These are phyloP conservation scores for Fusarium sp. DNA, from an alignment of 2,329 filamentous ascomycete species.

Conservation along the genomic window DNA sequence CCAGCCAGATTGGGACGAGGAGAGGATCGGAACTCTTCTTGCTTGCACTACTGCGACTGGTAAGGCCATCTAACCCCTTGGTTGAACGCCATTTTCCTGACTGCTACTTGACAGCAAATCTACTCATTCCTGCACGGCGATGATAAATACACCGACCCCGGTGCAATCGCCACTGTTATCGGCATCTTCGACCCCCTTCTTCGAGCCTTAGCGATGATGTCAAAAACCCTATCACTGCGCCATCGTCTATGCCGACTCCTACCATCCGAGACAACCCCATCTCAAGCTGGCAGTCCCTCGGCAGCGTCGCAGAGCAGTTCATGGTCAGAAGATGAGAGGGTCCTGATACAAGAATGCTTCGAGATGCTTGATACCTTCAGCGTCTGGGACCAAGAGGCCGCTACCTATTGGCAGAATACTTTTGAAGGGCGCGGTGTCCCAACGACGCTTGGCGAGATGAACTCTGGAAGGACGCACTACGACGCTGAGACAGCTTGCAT, in stretches of 20 bases:
- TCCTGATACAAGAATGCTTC: slow-evolving; percentile 43
- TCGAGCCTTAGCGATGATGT: slow-evolving; percentile 51
- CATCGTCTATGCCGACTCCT: slow-evolving; percentile 30
- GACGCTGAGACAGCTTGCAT: slow-evolving; percentile 53
- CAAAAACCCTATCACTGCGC: slow-evolving; percentile 39
- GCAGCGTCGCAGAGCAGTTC: background rate
- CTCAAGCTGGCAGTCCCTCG: background rate
- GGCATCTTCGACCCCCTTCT: slow-evolving; percentile 51
- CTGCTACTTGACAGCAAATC: slow-evolving; percentile 44
- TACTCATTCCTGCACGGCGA: slow-evolving; percentile 52
- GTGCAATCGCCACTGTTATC: slow-evolving; percentile 47
- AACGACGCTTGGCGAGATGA: slow-evolving; percentile 47
- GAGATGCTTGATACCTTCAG: slow-evolving; percentile 50
- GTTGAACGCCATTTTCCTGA: background rate
- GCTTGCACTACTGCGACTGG: slow-evolving; percentile 49
- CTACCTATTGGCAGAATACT: slow-evolving; percentile 50
- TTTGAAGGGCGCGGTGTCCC: slow-evolving; percentile 49
- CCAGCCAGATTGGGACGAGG: slow-evolving; percentile 50
- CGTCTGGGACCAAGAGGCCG: slow-evolving; percentile 50
- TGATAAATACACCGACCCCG: slow-evolving; percentile 51
- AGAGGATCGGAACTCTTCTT: slow-evolving; percentile 51
- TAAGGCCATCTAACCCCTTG: slow-evolving; percentile 31
- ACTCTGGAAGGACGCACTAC: slow-evolving; percentile 38
- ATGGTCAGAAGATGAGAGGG: slow-evolving; percentile 10
- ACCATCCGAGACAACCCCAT: background rate